phyloP scores from a whole-genome alignment of 139 green algal genomes.

The Deuterostichococcus epilithicus region DNA sequence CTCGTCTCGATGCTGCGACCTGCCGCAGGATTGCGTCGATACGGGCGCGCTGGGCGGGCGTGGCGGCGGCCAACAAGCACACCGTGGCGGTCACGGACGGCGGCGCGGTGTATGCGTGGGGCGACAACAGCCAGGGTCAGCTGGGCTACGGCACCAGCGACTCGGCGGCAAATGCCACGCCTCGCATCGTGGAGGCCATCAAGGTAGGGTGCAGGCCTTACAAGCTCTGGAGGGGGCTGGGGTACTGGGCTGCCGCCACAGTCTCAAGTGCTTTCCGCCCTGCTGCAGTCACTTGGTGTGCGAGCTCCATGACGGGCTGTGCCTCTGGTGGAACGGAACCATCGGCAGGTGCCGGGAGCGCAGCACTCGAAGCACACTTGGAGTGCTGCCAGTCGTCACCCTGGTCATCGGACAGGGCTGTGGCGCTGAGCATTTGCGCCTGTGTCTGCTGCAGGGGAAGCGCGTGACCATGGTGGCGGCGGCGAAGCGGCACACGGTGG shows the following conservation, averaged over 20 bases:
- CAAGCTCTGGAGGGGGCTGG: too few species aligned
- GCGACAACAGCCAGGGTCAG: slow-evolving; percentile 69
- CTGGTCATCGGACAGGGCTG: too few species aligned
- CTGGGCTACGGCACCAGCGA: slow-evolving; percentile 80
- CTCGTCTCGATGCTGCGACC: neutral
- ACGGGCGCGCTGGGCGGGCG: slow-evolving; percentile 41
- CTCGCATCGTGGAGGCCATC: slow-evolving; percentile 74
- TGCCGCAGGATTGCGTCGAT: slow-evolving; percentile 36
- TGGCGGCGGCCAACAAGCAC: slow-evolving; percentile 86
- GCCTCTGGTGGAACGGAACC: too few species aligned
- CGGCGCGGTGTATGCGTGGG: slow-evolving; percentile 82
- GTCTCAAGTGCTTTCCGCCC: too few species aligned
- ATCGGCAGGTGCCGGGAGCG: too few species aligned
- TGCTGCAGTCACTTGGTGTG: too few species aligned
- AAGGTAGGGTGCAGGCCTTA: slow-evolving; percentile 39
- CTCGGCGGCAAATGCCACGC: slow-evolving; percentile 58
- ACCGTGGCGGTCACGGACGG: slow-evolving; percentile 59
- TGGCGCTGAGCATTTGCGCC: too few species aligned
- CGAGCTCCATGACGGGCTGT: too few species aligned
- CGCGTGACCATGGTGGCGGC: slow-evolving; percentile 57
- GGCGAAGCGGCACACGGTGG: slow-evolving; percentile 88
- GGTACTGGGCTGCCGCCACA: too few species aligned
- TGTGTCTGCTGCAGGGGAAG: slow-evolving; percentile 40
- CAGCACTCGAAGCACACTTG: neutral
- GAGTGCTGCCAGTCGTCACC: neutral